phyloP scores from a whole-genome alignment of 805 yeast genomes.

The Lachancea sp. region DNA sequence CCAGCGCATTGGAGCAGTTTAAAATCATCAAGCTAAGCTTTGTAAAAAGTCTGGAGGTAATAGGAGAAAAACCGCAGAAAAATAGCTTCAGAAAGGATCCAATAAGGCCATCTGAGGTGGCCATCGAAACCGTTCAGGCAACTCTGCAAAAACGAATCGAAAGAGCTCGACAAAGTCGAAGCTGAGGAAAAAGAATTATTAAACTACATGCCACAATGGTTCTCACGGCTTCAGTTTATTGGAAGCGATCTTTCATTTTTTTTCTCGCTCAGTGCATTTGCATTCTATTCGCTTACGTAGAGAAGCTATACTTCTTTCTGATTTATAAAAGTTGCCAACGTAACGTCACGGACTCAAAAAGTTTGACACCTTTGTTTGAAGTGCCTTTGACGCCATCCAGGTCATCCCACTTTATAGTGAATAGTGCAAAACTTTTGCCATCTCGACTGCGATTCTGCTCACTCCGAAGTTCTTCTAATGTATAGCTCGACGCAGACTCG shows the following conservation, averaged over 20 bases:
- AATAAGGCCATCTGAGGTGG: slow-evolving; percentile 32
- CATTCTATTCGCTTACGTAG: neutral
- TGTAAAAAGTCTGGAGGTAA: slow-evolving; percentile 46
- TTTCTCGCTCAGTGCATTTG: neutral
- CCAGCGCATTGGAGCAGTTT: slow-evolving; percentile 30
- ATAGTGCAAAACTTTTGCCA: slow-evolving; percentile 7
- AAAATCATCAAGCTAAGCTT: slow-evolving; percentile 51
- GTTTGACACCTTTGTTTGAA: slow-evolving; percentile 42
- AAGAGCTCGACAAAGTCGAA: slow-evolving; percentile 19
- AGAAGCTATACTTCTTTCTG: neutral
- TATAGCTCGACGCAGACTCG: slow-evolving; percentile 10
- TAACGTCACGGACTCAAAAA: slow-evolving; percentile 47
- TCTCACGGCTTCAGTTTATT: too few species aligned
- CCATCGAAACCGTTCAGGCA: slow-evolving; percentile 25
- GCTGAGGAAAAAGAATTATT: slow-evolving; percentile 17
- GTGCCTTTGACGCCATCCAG: slow-evolving; percentile 69
- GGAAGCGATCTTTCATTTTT: too few species aligned
- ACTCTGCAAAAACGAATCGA: slow-evolving; percentile 23
- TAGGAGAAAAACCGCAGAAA: slow-evolving; percentile 34
- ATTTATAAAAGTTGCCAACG: slow-evolving; percentile 16
- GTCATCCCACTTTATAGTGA: slow-evolving; percentile 38
- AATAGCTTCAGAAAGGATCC: slow-evolving; percentile 29
- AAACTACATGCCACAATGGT: too few species aligned
- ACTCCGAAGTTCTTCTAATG: slow-evolving; percentile 12
- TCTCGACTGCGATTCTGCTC: slow-evolving; percentile 15